Base-by-base conservation (phyloP, 2,329 filamentous ascomycete species). In the Xylaria sp. region DNA sequence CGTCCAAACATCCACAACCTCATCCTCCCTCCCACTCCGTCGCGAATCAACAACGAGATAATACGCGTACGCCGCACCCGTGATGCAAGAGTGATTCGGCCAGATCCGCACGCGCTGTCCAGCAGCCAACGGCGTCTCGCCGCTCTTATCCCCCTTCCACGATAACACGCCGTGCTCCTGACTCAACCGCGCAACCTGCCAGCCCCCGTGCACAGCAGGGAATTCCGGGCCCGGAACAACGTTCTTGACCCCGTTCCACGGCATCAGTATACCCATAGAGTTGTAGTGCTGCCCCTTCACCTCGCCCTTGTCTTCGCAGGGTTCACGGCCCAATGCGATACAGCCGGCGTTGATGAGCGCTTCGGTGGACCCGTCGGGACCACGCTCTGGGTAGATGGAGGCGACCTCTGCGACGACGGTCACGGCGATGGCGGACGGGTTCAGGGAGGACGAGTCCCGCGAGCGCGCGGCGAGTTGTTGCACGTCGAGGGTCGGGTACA, bases 81-180 rank as follows among this genome's bases (percentile, higher is more conserved):
- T 83, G 66, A 93, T 87, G 71, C 90, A 94, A 42, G 89, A 85
- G 75, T 94, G 90, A 67, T 93, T 93, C 0, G 90, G 89, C 85
- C 87, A 92, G 6, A 93, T 76, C 59, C 84, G 78, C 30, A 92
- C 74, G 68, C 84, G 84, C 69, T 91, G 82, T 0, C 90, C 89
- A 37, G 90, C 76, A 2, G 72, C 63, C 59, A 91, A 69, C 52
- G 74, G 69, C 48, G 80, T 73, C 48, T 76, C 72, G n/a, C 74
- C 75, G 52, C 80, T 73, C n/a, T 76, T 72, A 9, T 76, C 71
- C 0, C 76, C 74, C 11, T 76, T 74, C 83, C 87, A 91, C 1
- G 76, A 78, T 66, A 93, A 69, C 57, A 91, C 84, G 0, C 88
- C 89, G 74, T 93, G 90, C 74, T 94, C 90, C 75, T 93, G 90